Conservation (phyloP, 805 yeast species). For the Starmera dryadoides region DNA sequence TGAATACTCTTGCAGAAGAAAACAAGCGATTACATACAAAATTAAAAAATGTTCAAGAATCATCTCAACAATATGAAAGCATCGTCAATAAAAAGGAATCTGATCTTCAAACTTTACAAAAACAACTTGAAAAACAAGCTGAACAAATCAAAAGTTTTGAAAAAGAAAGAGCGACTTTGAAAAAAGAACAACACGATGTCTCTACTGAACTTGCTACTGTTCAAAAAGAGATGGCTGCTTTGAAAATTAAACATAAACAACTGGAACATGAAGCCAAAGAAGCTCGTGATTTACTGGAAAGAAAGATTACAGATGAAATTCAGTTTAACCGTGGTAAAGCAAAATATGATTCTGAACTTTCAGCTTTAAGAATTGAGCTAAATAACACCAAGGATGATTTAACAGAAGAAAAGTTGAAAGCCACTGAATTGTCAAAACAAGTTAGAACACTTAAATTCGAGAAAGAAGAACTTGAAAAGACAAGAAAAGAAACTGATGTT, state of each 20-base stretch:
- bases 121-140: slow-evolving; percentile 19
- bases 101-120: slow-evolving; percentile 24
- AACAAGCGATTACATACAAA: slow-evolving; percentile 35
- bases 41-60: slow-evolving; percentile 28
- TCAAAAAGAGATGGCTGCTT: slow-evolving; percentile 18
- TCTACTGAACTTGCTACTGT: slow-evolving; percentile 19
- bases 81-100: slow-evolving; percentile 27
- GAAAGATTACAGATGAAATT: slow-evolving; percentile 34
- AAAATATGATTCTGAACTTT: slow-evolving; percentile 31
- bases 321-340: slow-evolving; percentile 38
- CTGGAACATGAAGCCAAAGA: slow-evolving; percentile 40
- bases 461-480: slow-evolving; percentile 23
- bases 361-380: slow-evolving; percentile 26
- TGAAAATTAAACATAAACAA: slow-evolving; percentile 23
- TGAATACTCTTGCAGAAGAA: slow-evolving; percentile 34
- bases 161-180: slow-evolving; percentile 23
- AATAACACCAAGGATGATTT: slow-evolving; percentile 11
- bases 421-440: slow-evolving; percentile 20
- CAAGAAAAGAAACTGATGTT: slow-evolving; percentile 14
- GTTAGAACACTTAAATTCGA: slow-evolving; percentile 21
- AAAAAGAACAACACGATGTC: slow-evolving; percentile 20
- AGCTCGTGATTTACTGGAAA: slow-evolving; percentile 33
- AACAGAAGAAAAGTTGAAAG: slow-evolving; percentile 23
- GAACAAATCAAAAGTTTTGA: slow-evolving; percentile 20
- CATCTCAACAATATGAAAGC: slow-evolving; percentile 27